Base-by-base conservation (phyloP, 208 protist genomes). In the Leptomonas pyrrhocoris region DNA sequence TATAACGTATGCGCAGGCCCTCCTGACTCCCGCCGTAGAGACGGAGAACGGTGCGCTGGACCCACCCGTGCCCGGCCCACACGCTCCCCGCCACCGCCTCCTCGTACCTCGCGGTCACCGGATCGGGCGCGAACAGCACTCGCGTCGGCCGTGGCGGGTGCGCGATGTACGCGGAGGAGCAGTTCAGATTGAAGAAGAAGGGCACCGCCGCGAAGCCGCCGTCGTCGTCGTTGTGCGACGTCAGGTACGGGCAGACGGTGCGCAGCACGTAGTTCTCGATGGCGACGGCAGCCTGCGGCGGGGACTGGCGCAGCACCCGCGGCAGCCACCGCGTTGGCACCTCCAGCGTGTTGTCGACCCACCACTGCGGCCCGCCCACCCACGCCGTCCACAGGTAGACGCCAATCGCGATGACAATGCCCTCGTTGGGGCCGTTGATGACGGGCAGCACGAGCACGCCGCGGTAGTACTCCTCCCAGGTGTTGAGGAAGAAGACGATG, bases 371-470 rank as follows among this genome's bases (percentile, higher is more conserved):
- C 12, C 89, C 89, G 8, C 83, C 88, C 7, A 77, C 42, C 43
- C 46, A 82, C 50, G 85, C 86, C 30, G 89, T 94, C 67, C 83
- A 81, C 27, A 95, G 53, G 59, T 90, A 93, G 27, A 94, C 43
- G 42, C 23, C 15, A 45, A 93, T 81, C 34, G 65, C 78, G 13
- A 94, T 56, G 28, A 93, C 12, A n/a, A 96, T 84, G 19, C 92
- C 94, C 65, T 97, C 94, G 69, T 94, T 96, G 21, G 94, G 89
- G 21, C 94, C 92, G 74, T 97, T 97, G 65, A 98, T 90, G 27
- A 94, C 68, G 21, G 92, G 90, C 48, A 98, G 72, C 45, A 95
- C 68, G n/a, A 97, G 84, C 42, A 77, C 74, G 13, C 85, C 94
- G 38, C 79, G 77, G 73, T 93, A 94, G 79, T 97, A 97, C 73